These are phyloP conservation scores for Arthrobotrys musiformis DNA, from an alignment of 2,329 filamentous ascomycete species.

Conservation along the genomic window DNA sequence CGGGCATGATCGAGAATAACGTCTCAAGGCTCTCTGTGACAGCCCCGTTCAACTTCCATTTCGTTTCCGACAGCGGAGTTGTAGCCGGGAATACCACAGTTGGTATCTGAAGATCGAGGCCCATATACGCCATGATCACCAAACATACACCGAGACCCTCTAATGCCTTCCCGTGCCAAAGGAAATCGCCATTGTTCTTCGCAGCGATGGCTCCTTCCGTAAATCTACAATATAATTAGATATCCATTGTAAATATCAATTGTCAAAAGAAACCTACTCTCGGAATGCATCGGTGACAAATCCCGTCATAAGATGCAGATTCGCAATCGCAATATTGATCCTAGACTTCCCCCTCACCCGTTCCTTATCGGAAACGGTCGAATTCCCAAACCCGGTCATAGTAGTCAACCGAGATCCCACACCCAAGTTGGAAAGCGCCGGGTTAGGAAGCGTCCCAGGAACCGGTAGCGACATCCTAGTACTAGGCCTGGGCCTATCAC, in stretches of 20 bases:
- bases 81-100: conserved; percentile 61
- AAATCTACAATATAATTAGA: conserved; percentile 63
- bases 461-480: conserved; percentile 83
- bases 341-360: conserved; percentile 84
- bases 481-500: conserved; percentile 63
- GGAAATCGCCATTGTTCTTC: conserved; percentile 83
- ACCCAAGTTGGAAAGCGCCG: conserved; percentile 66
- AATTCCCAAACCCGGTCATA: conserved; percentile 75
- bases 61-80: conserved; percentile 67
- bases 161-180: conserved; percentile 97
- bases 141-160: conserved; percentile 87
- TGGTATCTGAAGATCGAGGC: conserved; percentile 78
- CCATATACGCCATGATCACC: conserved; percentile 83
- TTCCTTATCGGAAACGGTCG: conserved; percentile 78
- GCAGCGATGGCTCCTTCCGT: conserved; percentile 81
- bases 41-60: conserved; percentile 60
- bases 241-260: not conserved
- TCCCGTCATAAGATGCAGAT: conserved; percentile 86
- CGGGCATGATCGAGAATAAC: conserved; percentile 71
- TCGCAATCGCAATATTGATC: conserved; percentile 81
- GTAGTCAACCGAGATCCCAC: conserved; percentile 66
- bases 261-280: conserved; percentile 66
- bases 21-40: conserved; percentile 64
- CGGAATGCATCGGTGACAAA: conserved; percentile 88
- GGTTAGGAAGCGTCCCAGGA: conserved; percentile 69